These are phyloP conservation scores for Grosmannia clavigera DNA, from an alignment of 2,329 filamentous ascomycete genomes.

Conservation along the genomic window DNA sequence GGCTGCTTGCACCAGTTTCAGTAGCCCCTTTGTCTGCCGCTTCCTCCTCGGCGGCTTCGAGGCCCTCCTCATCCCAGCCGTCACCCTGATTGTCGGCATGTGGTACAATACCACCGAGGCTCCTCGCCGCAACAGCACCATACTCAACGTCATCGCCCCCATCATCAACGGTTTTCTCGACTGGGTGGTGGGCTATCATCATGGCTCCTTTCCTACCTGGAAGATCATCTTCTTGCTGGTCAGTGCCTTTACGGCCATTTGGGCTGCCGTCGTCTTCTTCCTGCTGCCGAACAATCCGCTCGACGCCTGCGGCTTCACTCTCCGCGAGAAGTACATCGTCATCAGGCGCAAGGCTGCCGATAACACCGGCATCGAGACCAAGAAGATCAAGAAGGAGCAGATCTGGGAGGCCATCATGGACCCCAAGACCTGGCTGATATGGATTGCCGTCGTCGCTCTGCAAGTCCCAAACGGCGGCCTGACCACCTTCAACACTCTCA, in stretches of 20 bases:
- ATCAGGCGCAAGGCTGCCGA: conserved; percentile 14
- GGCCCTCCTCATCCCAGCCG: conserved; percentile 13
- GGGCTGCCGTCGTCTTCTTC: conserved; percentile 13
- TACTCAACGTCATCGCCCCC: conserved; percentile 14
- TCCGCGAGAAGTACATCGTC: conserved; percentile 10
- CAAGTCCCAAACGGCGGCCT: conserved; percentile 12
- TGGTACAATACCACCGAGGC: conserved; percentile 17
- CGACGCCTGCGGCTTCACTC: conserved; percentile 6
- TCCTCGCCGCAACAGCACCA: conserved; percentile 16
- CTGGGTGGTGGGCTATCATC: conserved; percentile 14
- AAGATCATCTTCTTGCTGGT: conserved; percentile 17
- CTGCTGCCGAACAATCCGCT: conserved; percentile 15
- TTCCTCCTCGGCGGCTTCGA: conserved; percentile 15
- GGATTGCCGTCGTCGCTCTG: conserved; percentile 13
- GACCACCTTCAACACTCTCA: conserved; percentile 7
- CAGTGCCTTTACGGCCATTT: conserved; percentile 13
- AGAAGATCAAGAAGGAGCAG: conserved; percentile 12
- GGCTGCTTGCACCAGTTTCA: conserved; percentile 13
- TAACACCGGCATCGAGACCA: conserved; percentile 13
- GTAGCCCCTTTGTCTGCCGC: conserved; percentile 12
- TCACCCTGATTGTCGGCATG: conserved; percentile 13
- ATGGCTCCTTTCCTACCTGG: conserved; percentile 13
- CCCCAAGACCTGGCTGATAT: conserved; percentile 15
- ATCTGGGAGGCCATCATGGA: conserved; percentile 11
- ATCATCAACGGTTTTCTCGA: conserved; percentile 16